Evolutionary conservation across 371 early-diverging fungal genomes (phyloP).

Genomic region (Parasitella parasitica): DNA sequence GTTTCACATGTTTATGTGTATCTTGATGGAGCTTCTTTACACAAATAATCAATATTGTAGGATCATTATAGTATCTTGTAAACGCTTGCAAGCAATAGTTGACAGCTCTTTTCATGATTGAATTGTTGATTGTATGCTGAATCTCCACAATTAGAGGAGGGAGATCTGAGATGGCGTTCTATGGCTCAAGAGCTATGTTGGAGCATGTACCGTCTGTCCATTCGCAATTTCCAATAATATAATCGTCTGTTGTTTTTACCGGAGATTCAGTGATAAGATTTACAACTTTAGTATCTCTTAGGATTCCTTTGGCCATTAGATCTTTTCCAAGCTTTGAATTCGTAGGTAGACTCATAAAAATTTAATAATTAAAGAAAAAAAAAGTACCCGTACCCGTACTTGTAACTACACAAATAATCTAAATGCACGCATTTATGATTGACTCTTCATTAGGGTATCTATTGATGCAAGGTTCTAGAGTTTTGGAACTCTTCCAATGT

Average conservation of each 20-base stretch:
- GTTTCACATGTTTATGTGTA: too few species aligned
- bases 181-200: conserved; percentile 13
- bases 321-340: conserved; percentile 7
- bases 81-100: conserved; percentile 2
- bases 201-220: conserved; percentile 11
- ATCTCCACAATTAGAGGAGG: conserved; percentile 14
- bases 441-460: too few species aligned
- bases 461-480: too few species aligned
- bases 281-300: conserved; percentile 11
- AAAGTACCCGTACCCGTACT: not conserved
- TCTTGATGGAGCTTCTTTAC: too few species aligned
- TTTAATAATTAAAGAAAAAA: not conserved
- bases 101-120: not conserved
- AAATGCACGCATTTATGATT: too few species aligned
- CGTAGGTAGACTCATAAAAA: conserved; percentile 2
- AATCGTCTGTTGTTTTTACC: conserved; percentile 5
- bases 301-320: conserved; percentile 11
- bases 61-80: not conserved
- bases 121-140: conserved; percentile 1
- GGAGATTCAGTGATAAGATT: conserved; percentile 14
- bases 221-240: conserved; percentile 10
- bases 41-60: too few species aligned
- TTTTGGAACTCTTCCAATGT: too few species aligned
- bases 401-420: too few species aligned
- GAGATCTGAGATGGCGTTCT: conserved; percentile 11